Evolutionary conservation across 2,329 filamentous ascomycete species (phyloP).

Genomic region (Trichoderma asperellum): DNA sequence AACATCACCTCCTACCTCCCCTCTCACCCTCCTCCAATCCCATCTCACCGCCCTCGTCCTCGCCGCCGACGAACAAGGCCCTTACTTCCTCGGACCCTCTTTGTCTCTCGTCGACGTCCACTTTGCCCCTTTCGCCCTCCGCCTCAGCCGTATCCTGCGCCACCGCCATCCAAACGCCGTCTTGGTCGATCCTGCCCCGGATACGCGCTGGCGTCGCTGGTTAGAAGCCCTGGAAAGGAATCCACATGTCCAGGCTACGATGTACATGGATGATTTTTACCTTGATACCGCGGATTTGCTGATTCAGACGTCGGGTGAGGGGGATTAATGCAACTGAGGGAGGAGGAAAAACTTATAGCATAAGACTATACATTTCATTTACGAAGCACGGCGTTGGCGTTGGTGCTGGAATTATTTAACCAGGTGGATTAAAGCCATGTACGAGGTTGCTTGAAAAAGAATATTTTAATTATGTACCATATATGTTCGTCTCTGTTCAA

Average conservation of each 20-base stretch:
- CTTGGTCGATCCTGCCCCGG: conserved; percentile 67
- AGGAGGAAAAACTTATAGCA: neutral
- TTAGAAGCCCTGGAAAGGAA: conserved; percentile 69
- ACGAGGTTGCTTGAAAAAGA: neutral
- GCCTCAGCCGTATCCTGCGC: conserved; percentile 67
- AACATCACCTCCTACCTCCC: neutral
- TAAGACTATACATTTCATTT: neutral
- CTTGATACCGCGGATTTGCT: conserved; percentile 63
- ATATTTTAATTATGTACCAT: neutral
- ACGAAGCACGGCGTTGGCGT: neutral
- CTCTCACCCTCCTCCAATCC: conserved; percentile 62
- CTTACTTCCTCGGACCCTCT: conserved; percentile 65
- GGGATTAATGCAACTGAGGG: neutral
- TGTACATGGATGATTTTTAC: conserved; percentile 61
- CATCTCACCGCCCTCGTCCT: conserved; percentile 62
- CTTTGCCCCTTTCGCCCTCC: conserved; percentile 74
- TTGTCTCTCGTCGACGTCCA: conserved; percentile 72
- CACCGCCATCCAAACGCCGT: conserved; percentile 54
- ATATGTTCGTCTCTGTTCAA: neutral
- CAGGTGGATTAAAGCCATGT: neutral
- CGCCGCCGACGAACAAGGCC: conserved; percentile 57
- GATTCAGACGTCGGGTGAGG: neutral
- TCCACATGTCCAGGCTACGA: conserved; percentile 66
- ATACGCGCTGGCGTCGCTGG: conserved; percentile 70
- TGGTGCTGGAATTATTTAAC: neutral